Conservation (phyloP, 495 filamentous ascomycete genomes). For the Aspergillus bertholletiae region DNA sequence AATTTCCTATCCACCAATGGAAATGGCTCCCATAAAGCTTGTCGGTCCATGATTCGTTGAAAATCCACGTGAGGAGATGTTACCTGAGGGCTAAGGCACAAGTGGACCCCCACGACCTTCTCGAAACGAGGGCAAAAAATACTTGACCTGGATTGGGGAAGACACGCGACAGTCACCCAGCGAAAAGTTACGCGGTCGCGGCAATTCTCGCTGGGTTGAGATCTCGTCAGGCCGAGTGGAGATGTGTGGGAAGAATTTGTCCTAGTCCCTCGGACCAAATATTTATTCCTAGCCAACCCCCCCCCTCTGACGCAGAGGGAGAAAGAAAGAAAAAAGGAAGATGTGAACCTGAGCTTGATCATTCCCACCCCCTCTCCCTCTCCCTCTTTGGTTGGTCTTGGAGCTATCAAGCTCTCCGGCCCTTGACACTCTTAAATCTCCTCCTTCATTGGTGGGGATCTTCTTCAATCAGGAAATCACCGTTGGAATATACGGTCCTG, state of each 20-base stretch:
- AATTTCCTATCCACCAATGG: background rate
- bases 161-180: slow-evolving; percentile 5
- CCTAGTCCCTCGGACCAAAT: slow-evolving; percentile 10
- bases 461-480: background rate
- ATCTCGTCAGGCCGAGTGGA: slow-evolving; percentile 10
- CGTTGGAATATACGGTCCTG: slow-evolving; percentile 3
- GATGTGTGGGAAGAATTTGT: slow-evolving; percentile 9
- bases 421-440: background rate
- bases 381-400: slow-evolving; percentile 20
- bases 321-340: slow-evolving; percentile 23
- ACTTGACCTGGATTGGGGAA: background rate
- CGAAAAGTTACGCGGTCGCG: slow-evolving; percentile 10
- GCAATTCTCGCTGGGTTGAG: slow-evolving; percentile 5
- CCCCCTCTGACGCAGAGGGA: slow-evolving; percentile 9
- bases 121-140: slow-evolving; percentile 8
- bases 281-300: slow-evolving; percentile 15
- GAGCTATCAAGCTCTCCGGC: slow-evolving; percentile 19
- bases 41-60: background rate
- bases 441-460: slow-evolving; percentile 5
- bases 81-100: background rate
- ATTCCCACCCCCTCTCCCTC: slow-evolving; percentile 1
- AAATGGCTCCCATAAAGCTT: background rate
- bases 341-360: slow-evolving; percentile 19
- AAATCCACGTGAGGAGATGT: background rate
- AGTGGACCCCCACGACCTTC: slow-evolving; percentile 1